Conservation (phyloP, 148 eudicot species). For the Cornus kousa region DNA sequence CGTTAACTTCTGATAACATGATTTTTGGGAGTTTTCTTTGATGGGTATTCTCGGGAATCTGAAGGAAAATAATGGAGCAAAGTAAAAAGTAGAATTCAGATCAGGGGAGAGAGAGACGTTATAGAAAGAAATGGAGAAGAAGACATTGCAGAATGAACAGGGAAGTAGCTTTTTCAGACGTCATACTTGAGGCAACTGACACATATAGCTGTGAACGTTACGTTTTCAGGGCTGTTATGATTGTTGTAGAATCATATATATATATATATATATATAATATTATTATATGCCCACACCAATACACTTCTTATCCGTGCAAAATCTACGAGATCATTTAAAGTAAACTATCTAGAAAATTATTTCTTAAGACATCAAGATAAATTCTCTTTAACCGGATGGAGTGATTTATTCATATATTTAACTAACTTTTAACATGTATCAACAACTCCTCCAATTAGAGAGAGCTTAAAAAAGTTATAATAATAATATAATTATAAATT, state of each 20-base stretch:
- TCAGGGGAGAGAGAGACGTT: no score
- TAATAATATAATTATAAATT: no score
- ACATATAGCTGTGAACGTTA: conserved; percentile 13
- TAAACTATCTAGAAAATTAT: no score
- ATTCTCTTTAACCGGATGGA: no score
- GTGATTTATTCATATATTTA: no score
- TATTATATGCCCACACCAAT: not conserved
- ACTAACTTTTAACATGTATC: no score
- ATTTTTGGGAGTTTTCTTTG: not conserved
- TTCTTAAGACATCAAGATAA: no score
- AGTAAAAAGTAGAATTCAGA: not conserved
- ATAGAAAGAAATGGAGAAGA: conserved; percentile 1
- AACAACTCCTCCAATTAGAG: no score
- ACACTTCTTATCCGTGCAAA: no score
- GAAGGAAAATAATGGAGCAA: conserved; percentile 4
- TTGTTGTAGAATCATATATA: not conserved
- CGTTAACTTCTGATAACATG: conserved; percentile 35
- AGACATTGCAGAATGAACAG: conserved; percentile 17
- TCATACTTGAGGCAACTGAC: conserved; percentile 7
- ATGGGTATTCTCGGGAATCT: not conserved
- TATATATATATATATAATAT: not conserved
- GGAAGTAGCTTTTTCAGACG: conserved; percentile 22
- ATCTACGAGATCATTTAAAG: no score
- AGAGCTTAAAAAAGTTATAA: no score
- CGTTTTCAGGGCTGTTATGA: conserved; percentile 18